Evolutionary conservation across 495 filamentous ascomycete species (phyloP), one percentile per base, ranked within the genome.

Genomic region (Cercophora sp.): DNA sequence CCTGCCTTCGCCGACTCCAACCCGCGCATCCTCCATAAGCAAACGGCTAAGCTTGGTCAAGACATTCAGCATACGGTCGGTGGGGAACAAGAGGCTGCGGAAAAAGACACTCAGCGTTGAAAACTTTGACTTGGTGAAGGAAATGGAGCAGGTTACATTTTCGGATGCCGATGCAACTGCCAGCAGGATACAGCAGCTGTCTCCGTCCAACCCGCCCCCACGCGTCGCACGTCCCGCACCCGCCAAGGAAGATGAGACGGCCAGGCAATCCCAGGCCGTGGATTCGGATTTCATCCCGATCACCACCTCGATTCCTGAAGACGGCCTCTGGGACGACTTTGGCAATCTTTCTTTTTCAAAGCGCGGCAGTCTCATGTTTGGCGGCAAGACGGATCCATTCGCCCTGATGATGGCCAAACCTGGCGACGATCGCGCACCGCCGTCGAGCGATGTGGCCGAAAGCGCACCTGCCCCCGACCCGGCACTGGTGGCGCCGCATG

Each of bases 331-430:
- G 51, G 78, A 79, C 52, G 72, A 77, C 57, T 57, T 80, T 36
- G 68, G 65, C 57, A 59, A 65, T 26, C 55, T 83, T 35, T 67
- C 70, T 39, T 83, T 83, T 62, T 81, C 79, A 39, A 79, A 80
- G 48, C 66, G 80, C 48, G 85, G 85, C n/a, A 86, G 82, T 61
- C 69, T 88, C 59, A 72, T 87, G 69, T 73, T 86, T 52, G 79
- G 78, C 23, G 81, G 69, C 45, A 74, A 72, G 59, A 73, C 68
- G 37, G 61, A 55, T 45, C 60, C 41, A 2, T 55, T 59, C 23
- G 48, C 52, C 15, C 42, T 54, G 16, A 51, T 54, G 26, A 57
- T 58, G 51, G 37, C 49, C 8, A 43, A 25, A 25, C 11, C 42
- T 16, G 41, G 31, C 13, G 40, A 44, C 19, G 13, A 1, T 2